A percentile compares a stretch with the other conserved stretches of the same genome.
phyloP scores from a whole-genome alignment of 768 basidiomycete species.

The Auricularia sp. region DNA sequence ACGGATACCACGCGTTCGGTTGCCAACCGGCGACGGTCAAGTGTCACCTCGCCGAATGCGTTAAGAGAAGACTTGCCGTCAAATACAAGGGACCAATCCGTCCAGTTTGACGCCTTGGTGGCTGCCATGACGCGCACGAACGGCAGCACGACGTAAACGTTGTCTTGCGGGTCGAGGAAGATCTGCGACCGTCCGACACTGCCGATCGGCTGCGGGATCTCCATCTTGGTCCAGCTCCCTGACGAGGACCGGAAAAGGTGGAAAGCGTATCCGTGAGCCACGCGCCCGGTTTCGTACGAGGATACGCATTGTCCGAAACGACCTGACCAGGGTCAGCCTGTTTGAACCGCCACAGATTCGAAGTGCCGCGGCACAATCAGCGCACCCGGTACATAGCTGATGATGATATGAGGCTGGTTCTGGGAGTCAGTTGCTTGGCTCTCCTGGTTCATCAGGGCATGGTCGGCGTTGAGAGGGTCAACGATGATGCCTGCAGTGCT shows the following conservation, averaged over 20 bases:
- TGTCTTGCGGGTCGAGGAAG: slow-evolving; percentile 7
- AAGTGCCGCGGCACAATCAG: background rate
- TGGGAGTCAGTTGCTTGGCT: slow-evolving; percentile 3
- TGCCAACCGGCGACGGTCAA: background rate
- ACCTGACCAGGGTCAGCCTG: background rate
- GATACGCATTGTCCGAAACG: slow-evolving; percentile 8
- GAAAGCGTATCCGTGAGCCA: slow-evolving; percentile 1
- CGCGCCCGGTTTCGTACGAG: background rate
- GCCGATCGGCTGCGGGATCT: slow-evolving; percentile 2
- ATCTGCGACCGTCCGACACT: slow-evolving; percentile 8
- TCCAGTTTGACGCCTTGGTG: slow-evolving; percentile 1
- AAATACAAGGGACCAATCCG: slow-evolving; percentile 4
- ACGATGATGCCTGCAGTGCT: slow-evolving; percentile 7
- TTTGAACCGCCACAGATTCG: background rate
- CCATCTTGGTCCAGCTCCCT: slow-evolving; percentile 3
- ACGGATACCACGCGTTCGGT: background rate
- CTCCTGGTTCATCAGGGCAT: slow-evolving; percentile 8
- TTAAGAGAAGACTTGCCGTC: slow-evolving; percentile 1
- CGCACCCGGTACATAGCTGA: slow-evolving; percentile 7
- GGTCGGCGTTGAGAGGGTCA: slow-evolving; percentile 5
- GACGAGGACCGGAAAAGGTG: slow-evolving; percentile 4
- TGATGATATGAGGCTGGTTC: slow-evolving; percentile 5
- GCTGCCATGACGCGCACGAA: slow-evolving; percentile 4
- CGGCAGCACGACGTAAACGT: slow-evolving; percentile 6
- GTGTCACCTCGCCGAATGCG: slow-evolving; percentile 2